These are phyloP conservation scores for Raphanus sativus DNA, from an alignment of 345 rosid genomes.

Conservation along the genomic window DNA sequence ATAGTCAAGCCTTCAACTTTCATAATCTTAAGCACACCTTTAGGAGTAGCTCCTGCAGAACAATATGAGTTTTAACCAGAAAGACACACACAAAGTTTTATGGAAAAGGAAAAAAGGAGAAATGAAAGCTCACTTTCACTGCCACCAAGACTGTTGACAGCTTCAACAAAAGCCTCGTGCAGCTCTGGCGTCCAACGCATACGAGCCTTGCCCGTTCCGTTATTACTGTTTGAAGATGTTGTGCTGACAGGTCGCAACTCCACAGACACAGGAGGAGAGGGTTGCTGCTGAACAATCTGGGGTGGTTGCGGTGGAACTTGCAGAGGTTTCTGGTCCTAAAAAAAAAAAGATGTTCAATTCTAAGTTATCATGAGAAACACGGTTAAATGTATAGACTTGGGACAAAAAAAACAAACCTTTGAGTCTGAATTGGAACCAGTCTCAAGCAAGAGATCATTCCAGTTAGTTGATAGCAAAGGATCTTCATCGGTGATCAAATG, in stretches of 20 bases:
- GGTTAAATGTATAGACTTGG: background rate
- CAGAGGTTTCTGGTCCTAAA: slow-evolving; percentile 22
- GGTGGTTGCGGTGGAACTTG: slow-evolving; percentile 33
- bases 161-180: slow-evolving; percentile 94
- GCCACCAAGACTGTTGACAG: slow-evolving; percentile 91
- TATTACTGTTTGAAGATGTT: slow-evolving; percentile 54
- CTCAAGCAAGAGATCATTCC: slow-evolving; percentile 75
- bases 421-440: slow-evolving; percentile 56
- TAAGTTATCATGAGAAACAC: slow-evolving; percentile 16
- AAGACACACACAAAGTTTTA: background rate
- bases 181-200: slow-evolving; percentile 99
- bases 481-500: slow-evolving; percentile 80
- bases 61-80: slow-evolving; percentile 2
- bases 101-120: slow-evolving; percentile 1
- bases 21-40: slow-evolving; percentile 87
- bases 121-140: slow-evolving; percentile 64
- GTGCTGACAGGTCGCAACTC: slow-evolving; percentile 52
- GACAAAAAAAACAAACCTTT: slow-evolving; percentile 49
- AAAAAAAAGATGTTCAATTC: slow-evolving; percentile 18
- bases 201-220: slow-evolving; percentile 54
- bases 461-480: slow-evolving; percentile 55
- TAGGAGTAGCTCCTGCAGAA: slow-evolving; percentile 86
- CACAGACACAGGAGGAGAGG: slow-evolving; percentile 58
- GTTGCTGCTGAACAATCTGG: slow-evolving; percentile 51
- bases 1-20: slow-evolving; percentile 85